phyloP scores from a whole-genome alignment of 2,329 filamentous ascomycete species.

The Leptographium lundbergii region DNA sequence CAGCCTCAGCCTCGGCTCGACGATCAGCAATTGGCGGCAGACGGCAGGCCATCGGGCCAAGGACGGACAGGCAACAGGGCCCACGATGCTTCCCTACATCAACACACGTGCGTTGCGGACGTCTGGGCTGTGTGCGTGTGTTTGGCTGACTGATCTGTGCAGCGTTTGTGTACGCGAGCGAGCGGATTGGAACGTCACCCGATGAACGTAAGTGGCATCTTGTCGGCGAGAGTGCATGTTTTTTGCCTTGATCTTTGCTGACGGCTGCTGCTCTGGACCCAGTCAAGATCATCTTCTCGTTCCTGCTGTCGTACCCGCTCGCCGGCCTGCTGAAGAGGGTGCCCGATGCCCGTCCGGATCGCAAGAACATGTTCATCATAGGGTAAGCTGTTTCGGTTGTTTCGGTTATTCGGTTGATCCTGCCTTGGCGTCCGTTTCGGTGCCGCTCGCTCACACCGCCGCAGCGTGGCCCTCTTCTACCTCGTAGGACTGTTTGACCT shows the following conservation, averaged over 20 bases:
- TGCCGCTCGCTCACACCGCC: neutral
- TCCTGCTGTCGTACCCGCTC: constrained; percentile 84
- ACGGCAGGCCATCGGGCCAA: neutral
- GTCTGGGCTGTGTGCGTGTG: neutral
- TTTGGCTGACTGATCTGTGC: neutral
- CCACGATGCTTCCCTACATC: constrained; percentile 18
- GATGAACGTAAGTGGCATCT: constrained; percentile 30
- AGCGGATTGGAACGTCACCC: constrained; percentile 27
- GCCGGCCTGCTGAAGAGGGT: constrained; percentile 81
- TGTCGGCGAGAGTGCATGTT: too few relatives aligned
- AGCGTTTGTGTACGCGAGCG: constrained; percentile 32
- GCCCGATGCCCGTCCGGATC: constrained; percentile 68
- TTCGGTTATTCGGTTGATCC: too few relatives aligned
- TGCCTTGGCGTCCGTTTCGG: too few relatives aligned
- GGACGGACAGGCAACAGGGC: neutral
- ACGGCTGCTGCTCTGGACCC: neutral
- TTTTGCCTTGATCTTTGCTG: neutral
- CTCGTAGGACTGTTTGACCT: constrained; percentile 87
- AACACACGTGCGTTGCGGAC: constrained; percentile 13
- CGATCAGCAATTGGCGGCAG: neutral
- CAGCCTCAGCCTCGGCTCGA: neutral
- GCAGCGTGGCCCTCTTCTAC: constrained; percentile 73
- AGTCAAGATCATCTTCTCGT: constrained; percentile 91
- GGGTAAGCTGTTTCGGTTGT: constrained; percentile 32
- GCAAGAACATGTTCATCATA: constrained; percentile 83